Base-by-base conservation (phyloP, 2,329 filamentous ascomycete species). In the Didymella segeticola region DNA sequence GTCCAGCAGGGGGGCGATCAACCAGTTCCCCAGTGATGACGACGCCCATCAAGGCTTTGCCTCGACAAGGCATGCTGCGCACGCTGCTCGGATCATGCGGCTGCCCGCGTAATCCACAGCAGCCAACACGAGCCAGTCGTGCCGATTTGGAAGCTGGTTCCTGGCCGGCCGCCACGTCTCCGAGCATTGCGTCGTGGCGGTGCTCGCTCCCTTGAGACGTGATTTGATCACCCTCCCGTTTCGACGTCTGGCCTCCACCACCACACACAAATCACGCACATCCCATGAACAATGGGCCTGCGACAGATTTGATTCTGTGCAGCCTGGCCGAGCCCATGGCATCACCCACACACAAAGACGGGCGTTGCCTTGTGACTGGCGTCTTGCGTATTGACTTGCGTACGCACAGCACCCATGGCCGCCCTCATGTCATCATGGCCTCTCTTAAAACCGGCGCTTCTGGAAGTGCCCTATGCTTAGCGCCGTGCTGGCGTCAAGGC, bases 361-460 rank as follows among this genome's bases (percentile, higher is more conserved):
- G 31, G 20, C 33, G 20, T 42, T 41, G 51, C 43, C 51, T 27
- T 7, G 51, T 43, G 51, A 43, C 51, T n/a, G 22, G 31, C 8
- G 45, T 41, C 25, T 53, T 53, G 51, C 51, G 51, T 48, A 20
- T 27, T 20, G 14, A 4, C 17, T 26, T 53, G 43, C 50, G 50
- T 53, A 53, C 36, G 50, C 43, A 22, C 46, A n/a, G 36, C 36
- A 22, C 14, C 12, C 10, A 43, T 36, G 14, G 25, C 50, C 39
- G 37, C 19, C 39, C 50, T 39, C 11, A 39, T 53, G 51, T 45
- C 51, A 53, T 53, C 51, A 43, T 51, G 38, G 43, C 33, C 31
- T n/a, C n/a, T n/a, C n/a, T 48, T 53, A 45, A 48, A 43, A 23
- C 51, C 51, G 51, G 51, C 51, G 43, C 43, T 53, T 45, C 34